phyloP scores from a whole-genome alignment of 78 protist genomes.

The Anaeramoeba ignava region DNA sequence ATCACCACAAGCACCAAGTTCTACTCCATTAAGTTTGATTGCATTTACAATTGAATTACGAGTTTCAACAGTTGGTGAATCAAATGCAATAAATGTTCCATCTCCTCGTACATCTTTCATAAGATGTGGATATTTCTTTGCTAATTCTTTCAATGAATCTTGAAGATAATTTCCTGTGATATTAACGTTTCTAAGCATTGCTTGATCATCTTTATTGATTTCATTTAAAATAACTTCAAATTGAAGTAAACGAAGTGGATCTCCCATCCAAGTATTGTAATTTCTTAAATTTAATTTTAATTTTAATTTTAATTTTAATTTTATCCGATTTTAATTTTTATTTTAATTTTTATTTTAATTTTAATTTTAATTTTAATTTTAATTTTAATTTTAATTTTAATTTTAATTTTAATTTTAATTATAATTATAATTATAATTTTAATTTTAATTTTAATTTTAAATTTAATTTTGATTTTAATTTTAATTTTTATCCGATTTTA shows the following conservation, averaged over 20 bases:
- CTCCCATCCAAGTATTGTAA: slow-evolving; percentile 68
- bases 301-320: too few relatives aligned
- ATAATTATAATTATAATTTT: too few relatives aligned
- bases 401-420: too few relatives aligned
- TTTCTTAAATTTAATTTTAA: too few relatives aligned
- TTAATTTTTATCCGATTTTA: too few relatives aligned
- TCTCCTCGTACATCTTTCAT: slow-evolving; percentile 46
- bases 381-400: too few relatives aligned
- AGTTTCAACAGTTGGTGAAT: slow-evolving; percentile 26
- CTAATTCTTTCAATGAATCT: slow-evolving; percentile 24
- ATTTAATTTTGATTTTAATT: too few relatives aligned
- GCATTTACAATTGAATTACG: slow-evolving; percentile 32
- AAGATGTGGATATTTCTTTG: not conserved
- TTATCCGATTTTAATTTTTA: too few relatives aligned
- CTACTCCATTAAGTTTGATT: slow-evolving; percentile 32
- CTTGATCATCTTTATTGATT: slow-evolving; percentile 10
- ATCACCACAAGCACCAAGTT: slow-evolving; percentile 49
- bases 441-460: too few relatives aligned
- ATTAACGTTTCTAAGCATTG: slow-evolving; percentile 34
- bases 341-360: too few relatives aligned
- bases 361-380: too few relatives aligned
- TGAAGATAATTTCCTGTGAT: slow-evolving; percentile 49
- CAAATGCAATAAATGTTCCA: slow-evolving; percentile 58
- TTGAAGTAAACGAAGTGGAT: slow-evolving; percentile 51
- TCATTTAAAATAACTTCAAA: slow-evolving; percentile 10